phyloP scores from a whole-genome alignment of 169 alveolate species.

The Cryptosporidium sp. region DNA sequence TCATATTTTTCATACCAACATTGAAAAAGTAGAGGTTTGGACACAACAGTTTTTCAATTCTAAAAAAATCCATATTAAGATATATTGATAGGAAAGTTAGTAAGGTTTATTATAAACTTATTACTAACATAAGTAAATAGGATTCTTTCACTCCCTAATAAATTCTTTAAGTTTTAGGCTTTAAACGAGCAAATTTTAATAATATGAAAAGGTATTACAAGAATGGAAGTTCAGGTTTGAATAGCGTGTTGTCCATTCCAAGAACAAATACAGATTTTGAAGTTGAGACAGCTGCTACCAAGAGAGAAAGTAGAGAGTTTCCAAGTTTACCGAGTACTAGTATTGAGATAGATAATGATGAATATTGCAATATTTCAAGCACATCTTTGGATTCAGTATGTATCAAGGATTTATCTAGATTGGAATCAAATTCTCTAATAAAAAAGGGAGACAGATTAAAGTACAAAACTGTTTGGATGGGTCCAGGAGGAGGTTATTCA shows the following conservation, averaged over 20 bases:
- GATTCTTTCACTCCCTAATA: background rate
- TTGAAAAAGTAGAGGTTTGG: background rate
- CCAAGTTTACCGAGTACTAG: slow-evolving; percentile 6
- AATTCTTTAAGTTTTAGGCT: slow-evolving; percentile 10
- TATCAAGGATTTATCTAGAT: slow-evolving; percentile 5
- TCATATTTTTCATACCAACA: background rate
- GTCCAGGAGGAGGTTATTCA: slow-evolving; percentile 73
- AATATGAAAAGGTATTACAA: slow-evolving; percentile 42
- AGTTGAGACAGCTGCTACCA: slow-evolving; percentile 10
- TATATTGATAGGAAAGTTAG: background rate
- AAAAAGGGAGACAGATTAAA: background rate
- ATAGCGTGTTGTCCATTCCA: slow-evolving; percentile 24
- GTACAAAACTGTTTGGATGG: slow-evolving; percentile 70
- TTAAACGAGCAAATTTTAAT: background rate
- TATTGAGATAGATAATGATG: background rate
- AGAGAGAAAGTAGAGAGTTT: slow-evolving; percentile 65
- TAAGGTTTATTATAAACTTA: background rate
- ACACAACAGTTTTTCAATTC: background rate
- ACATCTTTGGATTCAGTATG: background rate
- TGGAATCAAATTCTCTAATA: background rate
- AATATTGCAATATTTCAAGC: background rate
- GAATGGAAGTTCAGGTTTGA: slow-evolving; percentile 32
- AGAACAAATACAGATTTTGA: slow-evolving; percentile 13
- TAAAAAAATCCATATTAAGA: too few species aligned
- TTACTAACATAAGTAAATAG: background rate